Evolutionary conservation across 2,329 filamentous ascomycete species (phyloP).

Genomic region (Fusarium dlaminii): DNA sequence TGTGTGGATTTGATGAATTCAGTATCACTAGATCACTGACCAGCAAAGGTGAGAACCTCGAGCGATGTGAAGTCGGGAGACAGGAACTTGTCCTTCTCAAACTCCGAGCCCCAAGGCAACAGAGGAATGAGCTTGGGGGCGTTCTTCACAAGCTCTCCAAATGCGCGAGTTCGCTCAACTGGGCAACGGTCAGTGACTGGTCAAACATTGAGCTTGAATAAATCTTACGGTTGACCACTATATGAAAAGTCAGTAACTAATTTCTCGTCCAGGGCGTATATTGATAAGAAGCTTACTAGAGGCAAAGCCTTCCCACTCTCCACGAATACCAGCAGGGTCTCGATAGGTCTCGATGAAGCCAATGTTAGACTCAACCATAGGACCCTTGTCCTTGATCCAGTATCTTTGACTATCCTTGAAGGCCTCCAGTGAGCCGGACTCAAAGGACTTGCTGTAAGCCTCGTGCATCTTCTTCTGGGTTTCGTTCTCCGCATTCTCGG

Average conservation of each 20-base stretch:
- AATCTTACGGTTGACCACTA: slow-evolving; percentile 72
- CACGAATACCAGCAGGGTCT: slow-evolving; percentile 81
- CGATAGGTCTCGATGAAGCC: slow-evolving; percentile 89
- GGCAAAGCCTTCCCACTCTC: slow-evolving; percentile 88
- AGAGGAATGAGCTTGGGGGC: slow-evolving; percentile 87
- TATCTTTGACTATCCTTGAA: slow-evolving; percentile 83
- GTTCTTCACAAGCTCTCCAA: slow-evolving; percentile 82
- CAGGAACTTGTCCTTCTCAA: slow-evolving; percentile 96
- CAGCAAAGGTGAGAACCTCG: slow-evolving; percentile 83
- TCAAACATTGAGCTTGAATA: background rate
- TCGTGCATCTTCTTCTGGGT: slow-evolving; percentile 78
- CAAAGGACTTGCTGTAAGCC: slow-evolving; percentile 80
- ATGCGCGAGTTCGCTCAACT: slow-evolving; percentile 86
- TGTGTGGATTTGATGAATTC: slow-evolving; percentile 44
- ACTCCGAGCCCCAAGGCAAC: slow-evolving; percentile 86
- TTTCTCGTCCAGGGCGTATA: background rate
- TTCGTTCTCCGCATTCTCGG: slow-evolving; percentile 75
- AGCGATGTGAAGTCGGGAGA: slow-evolving; percentile 96
- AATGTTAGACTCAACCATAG: slow-evolving; percentile 81
- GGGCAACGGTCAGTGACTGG: slow-evolving; percentile 7
- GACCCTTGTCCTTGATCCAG: slow-evolving; percentile 86
- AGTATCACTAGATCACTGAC: slow-evolving; percentile 9
- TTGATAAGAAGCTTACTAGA: slow-evolving; percentile 55
- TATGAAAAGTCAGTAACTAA: slow-evolving; percentile 29
- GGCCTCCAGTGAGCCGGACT: slow-evolving; percentile 75